phyloP scores from a whole-genome alignment of 768 basidiomycete genomes.

The Mrakia blollopis region DNA sequence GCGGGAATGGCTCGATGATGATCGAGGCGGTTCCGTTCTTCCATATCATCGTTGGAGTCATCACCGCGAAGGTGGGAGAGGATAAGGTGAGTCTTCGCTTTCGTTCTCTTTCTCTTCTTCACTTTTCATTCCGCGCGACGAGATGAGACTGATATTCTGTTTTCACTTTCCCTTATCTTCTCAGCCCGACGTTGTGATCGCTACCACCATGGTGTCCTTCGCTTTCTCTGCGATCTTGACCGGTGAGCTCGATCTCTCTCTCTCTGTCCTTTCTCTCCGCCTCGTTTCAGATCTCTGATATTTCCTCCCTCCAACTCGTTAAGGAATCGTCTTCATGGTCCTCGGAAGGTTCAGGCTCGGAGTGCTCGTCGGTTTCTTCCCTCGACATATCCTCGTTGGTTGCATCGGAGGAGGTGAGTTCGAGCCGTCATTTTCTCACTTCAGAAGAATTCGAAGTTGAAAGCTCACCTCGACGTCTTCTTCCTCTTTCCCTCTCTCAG shows the following conservation, averaged over 20 bases:
- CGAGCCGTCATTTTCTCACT: neutral
- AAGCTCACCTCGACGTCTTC: neutral
- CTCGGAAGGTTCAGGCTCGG: conserved; percentile 80
- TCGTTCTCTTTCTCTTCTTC: neutral
- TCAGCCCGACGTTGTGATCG: conserved; percentile 61
- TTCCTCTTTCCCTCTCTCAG: conserved; percentile 72
- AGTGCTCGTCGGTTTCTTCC: conserved; percentile 87
- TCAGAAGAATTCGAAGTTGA: conserved; percentile 53
- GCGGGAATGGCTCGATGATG: conserved; percentile 58
- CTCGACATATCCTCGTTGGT: conserved; percentile 92
- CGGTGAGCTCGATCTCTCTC: conserved; percentile 48
- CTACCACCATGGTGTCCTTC: conserved; percentile 86
- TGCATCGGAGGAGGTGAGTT: conserved; percentile 6
- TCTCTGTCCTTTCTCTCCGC: conserved; percentile 23
- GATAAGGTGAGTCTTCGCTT: conserved; percentile 48
- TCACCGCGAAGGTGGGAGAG: conserved; percentile 66
- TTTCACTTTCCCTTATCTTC: neutral
- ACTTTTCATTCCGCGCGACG: no score
- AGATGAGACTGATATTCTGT: neutral
- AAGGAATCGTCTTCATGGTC: conserved; percentile 76
- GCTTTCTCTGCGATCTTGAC: conserved; percentile 82
- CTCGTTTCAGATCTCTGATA: conserved; percentile 30
- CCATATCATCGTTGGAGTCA: conserved; percentile 77
- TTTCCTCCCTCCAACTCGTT: neutral
- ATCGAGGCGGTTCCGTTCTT: conserved; percentile 85